Percentiles rank a stretch among this genome's conserved stretches.
phyloP scores from a whole-genome alignment of 2,329 filamentous ascomycete species.

The Orbilia oligospora region DNA sequence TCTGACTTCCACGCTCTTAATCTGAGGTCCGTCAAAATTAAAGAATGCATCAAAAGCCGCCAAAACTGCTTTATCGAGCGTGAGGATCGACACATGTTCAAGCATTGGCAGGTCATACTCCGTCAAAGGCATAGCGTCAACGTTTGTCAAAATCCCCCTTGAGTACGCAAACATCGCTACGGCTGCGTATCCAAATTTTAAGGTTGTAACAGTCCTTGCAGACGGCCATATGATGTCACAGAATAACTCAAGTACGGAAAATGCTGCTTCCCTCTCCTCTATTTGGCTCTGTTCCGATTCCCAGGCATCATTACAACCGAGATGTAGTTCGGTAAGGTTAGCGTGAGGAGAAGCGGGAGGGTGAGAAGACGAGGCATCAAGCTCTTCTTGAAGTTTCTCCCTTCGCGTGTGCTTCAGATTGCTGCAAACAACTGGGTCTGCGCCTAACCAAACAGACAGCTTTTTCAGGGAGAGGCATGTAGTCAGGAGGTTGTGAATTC shows the following conservation, averaged over 20 bases:
- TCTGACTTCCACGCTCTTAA: neutral
- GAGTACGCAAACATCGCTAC: neutral
- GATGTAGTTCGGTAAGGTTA: neutral
- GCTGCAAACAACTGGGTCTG: neutral
- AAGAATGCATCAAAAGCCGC: neutral
- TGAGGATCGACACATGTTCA: neutral
- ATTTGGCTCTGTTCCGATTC: no score
- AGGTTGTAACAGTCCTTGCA: neutral
- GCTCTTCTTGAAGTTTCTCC: neutral
- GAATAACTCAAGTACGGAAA: constrained; percentile 1
- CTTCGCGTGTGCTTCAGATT: neutral
- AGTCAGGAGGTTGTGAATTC: neutral
- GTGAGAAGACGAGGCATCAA: neutral
- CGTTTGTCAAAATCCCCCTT: neutral
- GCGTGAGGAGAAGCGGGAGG: neutral
- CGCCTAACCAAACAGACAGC: neutral
- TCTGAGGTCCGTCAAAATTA: neutral
- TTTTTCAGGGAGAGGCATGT: neutral
- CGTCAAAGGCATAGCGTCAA: neutral
- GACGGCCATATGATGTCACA: constrained; percentile 8
- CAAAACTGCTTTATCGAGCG: no score
- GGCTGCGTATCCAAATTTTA: neutral
- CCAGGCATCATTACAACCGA: neutral
- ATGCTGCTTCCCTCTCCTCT: neutral
- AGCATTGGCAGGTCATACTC: neutral